Evolutionary conservation across 2,329 filamentous ascomycete genomes (phyloP).

Genomic region (Colletotrichum sidae): DNA sequence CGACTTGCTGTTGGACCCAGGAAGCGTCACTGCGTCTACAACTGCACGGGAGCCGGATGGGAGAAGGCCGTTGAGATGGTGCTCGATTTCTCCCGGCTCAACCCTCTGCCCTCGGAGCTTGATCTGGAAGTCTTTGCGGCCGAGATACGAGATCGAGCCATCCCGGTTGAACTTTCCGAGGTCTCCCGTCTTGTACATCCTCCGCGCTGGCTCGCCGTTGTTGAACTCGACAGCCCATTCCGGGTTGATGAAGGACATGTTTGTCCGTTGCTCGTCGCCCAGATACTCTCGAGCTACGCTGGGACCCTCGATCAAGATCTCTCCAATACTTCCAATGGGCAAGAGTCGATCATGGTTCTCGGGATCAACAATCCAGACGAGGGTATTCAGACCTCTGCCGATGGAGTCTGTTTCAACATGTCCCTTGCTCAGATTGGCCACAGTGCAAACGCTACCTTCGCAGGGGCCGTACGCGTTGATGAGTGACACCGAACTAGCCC

Average conservation of each 20-base stretch:
- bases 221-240: conserved; percentile 10
- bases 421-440: conserved; percentile 14
- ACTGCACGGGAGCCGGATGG: conserved; percentile 5
- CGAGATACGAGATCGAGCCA: conserved; percentile 33
- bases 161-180: conserved; percentile 24
- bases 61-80: conserved; percentile 34
- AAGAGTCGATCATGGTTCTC: conserved; percentile 39
- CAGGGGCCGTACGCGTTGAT: conserved; percentile 31
- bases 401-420: conserved; percentile 9
- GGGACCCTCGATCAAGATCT: conserved; percentile 44
- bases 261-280: conserved; percentile 9
- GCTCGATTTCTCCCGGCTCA: conserved; percentile 48
- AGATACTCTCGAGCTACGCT: conserved; percentile 40
- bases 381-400: conserved; percentile 20
- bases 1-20: conserved; percentile 8
- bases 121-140: conserved; percentile 46
- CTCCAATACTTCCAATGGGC: conserved; percentile 42
- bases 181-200: conserved; percentile 37
- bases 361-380: conserved; percentile 43
- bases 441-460: conserved; percentile 33
- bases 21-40: conserved; percentile 15
- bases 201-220: background rate
- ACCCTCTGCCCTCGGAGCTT: conserved; percentile 50
- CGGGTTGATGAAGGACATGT: conserved; percentile 18
- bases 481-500: conserved; percentile 21